Evolutionary conservation across 352 stramenopile species (phyloP), one percentile per base, ranked within the genome.

Genomic region (Peronosclerospora sorghi): DNA sequence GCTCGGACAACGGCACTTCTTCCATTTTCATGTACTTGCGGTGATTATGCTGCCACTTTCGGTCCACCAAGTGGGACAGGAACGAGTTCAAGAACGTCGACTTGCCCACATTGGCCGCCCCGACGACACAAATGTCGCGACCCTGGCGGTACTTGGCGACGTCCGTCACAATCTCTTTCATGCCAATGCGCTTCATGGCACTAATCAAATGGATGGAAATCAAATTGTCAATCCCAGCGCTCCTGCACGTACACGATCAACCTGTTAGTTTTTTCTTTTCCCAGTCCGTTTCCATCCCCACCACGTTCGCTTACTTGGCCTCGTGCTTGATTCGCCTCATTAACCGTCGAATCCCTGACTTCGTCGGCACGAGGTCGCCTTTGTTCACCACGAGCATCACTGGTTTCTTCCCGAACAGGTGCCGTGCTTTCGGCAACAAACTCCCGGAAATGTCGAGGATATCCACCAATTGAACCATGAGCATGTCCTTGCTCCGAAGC

Each of bases 381-480:
- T 96, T 96, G 53, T 96, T 96, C 10, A 93, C 81, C 17, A 88
- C 83, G 5, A 96, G 67, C 54, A 96, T 69, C 19, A 95, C 78
- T 1, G 79, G 80, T 42, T 95, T 95, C 30, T 89, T 86, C 40
- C 86, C 86, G 54, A 95, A 86, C 27, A 95, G 49, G 54, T 94
- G 65, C 19, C 75, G 67, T 37, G 78, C 65, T 45, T 94, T 92
- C 19, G 78, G 81, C 42, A 96, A 55, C 50, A 96, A 40, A 57
- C 75, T 93, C 17, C 83, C 85, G 0, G 79, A 73, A 46, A 96
- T 95, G 57, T 96, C 86, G 10, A 96, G 82, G 29, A 96, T 89
- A 56, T 96, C 86, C 24, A 95, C 77, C 6, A 96, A 54, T 55
- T 95, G 87, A 39, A 96, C 73, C 63, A 96, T 87, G 13, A 96